Percentiles rank a stretch among this genome's conserved stretches.
phyloP scores from a whole-genome alignment of 1,284 basidiomycete genomes.

The Cryptococcus depauperatus region DNA sequence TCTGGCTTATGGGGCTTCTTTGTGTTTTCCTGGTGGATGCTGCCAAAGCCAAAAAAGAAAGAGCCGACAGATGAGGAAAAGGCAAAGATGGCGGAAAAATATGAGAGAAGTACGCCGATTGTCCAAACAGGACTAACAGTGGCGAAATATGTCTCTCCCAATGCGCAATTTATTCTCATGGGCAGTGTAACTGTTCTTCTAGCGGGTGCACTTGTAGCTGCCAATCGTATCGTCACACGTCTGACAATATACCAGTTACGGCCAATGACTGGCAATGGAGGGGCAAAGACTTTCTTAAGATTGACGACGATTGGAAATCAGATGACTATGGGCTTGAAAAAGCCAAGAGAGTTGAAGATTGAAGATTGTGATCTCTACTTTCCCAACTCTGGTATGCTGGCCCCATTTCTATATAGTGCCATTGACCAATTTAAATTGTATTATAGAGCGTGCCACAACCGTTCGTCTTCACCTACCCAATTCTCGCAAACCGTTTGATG shows the following conservation, averaged over 20 bases:
- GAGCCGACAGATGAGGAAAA: slow-evolving; percentile 9
- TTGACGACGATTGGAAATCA: neutral
- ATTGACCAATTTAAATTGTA: neutral
- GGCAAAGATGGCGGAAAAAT: slow-evolving; percentile 1
- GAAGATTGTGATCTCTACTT: neutral
- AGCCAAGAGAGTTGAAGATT: neutral
- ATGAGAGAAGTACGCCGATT: neutral
- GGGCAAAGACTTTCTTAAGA: neutral
- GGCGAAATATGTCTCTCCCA: neutral
- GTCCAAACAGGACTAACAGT: no score
- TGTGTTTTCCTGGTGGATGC: slow-evolving; percentile 1
- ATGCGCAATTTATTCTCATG: neutral
- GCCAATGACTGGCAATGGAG: neutral
- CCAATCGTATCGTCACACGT: neutral
- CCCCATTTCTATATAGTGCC: neutral
- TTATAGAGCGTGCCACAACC: neutral
- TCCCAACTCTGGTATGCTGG: neutral
- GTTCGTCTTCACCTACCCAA: neutral
- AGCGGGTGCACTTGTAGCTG: neutral
- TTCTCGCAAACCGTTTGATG: neutral
- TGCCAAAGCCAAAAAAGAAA: slow-evolving; percentile 4
- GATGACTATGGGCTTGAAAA: neutral
- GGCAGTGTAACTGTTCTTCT: neutral
- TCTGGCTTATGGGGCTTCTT: slow-evolving; percentile 10
- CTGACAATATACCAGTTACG: neutral